These are phyloP conservation scores for Alternaria viburni DNA, from an alignment of 2,329 filamentous ascomycete genomes.

Conservation along the genomic window DNA sequence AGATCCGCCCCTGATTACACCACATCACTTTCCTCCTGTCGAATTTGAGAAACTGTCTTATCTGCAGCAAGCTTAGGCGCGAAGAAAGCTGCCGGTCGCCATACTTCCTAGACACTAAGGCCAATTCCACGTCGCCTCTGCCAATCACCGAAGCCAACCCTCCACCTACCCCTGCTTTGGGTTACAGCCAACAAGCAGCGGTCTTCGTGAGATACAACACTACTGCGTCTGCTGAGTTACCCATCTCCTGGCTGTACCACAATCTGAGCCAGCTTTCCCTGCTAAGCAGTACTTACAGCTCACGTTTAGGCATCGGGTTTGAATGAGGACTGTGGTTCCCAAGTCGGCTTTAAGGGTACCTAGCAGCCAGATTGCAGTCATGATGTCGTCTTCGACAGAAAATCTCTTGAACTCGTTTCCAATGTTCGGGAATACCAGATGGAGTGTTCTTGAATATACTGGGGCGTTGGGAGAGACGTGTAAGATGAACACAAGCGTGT, in stretches of 20 bases:
- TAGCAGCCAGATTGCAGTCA: slow-evolving; percentile 17
- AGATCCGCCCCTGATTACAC: slow-evolving; percentile 28
- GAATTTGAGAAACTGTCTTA: slow-evolving; percentile 18
- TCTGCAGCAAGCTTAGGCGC: slow-evolving; percentile 21
- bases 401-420: slow-evolving; percentile 30
- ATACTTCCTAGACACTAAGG: neutral
- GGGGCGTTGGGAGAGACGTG: slow-evolving; percentile 22
- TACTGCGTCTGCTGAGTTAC: slow-evolving; percentile 29
- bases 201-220: slow-evolving; percentile 28
- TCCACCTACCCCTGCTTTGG: slow-evolving; percentile 18
- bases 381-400: slow-evolving; percentile 28
- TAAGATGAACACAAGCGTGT: slow-evolving; percentile 24
- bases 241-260: slow-evolving; percentile 29
- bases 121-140: neutral
- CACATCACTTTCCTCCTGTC: slow-evolving; percentile 25
- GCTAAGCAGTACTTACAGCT: slow-evolving; percentile 6
- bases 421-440: slow-evolving; percentile 44
- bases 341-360: slow-evolving; percentile 20
- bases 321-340: slow-evolving; percentile 3
- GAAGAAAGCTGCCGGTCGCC: slow-evolving; percentile 16
- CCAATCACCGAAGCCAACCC: neutral
- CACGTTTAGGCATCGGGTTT: slow-evolving; percentile 4
- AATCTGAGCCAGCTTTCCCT: slow-evolving; percentile 18
- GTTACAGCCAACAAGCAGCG: slow-evolving; percentile 27
- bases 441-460: slow-evolving; percentile 43